Evolutionary conservation across 192 early-diverging fungal species (phyloP).

Genomic region (Umbelopsis sp.): DNA sequence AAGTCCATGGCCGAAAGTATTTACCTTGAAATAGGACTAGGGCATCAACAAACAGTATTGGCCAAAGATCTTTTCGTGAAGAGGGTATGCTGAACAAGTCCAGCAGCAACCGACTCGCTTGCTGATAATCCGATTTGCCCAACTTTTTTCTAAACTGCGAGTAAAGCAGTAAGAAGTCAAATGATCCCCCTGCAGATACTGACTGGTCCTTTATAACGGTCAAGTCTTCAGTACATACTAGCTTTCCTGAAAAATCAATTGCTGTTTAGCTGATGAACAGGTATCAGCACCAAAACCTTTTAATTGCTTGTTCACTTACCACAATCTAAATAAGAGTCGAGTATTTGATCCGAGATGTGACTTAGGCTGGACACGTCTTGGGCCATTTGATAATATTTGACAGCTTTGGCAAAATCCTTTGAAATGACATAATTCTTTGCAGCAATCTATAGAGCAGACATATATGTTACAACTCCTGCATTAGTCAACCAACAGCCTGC

Average conservation of each 20-base stretch:
- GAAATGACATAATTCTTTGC: not conserved
- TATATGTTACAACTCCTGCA: too few relatives aligned
- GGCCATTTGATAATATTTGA: conserved; percentile 17
- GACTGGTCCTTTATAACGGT: not conserved
- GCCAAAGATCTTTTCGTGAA: conserved; percentile 15
- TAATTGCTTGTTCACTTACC: not conserved
- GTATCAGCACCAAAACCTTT: not conserved
- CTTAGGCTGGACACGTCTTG: not conserved
- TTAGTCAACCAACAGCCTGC: too few relatives aligned
- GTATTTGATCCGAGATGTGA: conserved; percentile 11
- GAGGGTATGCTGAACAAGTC: not conserved
- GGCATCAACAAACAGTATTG: conserved; percentile 5
- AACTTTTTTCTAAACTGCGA: not conserved
- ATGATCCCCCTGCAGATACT: not conserved
- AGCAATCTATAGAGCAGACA: not conserved
- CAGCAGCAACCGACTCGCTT: not conserved
- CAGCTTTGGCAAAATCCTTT: conserved; percentile 2
- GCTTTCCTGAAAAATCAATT: not conserved
- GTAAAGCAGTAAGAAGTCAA: conserved; percentile 4
- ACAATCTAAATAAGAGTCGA: not conserved
- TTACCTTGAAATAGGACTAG: conserved; percentile 15
- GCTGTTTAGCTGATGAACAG: too few relatives aligned
- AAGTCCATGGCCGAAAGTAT: not conserved
- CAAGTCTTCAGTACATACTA: not conserved
- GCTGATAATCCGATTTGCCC: not conserved